Base-by-base conservation (phyloP, 169 alveolate species). In the Theileria equi region DNA sequence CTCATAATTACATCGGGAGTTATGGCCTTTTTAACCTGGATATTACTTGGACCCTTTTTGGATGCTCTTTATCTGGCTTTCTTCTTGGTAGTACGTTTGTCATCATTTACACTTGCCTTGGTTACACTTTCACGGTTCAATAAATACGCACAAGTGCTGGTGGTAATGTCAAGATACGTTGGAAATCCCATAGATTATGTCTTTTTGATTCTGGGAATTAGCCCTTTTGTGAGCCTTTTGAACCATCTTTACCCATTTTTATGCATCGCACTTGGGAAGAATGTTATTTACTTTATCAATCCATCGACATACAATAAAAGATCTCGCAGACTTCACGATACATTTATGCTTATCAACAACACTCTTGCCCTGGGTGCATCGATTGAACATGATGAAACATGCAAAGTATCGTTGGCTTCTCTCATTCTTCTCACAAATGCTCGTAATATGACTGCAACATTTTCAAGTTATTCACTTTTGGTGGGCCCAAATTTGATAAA, bases 401-500 rank as follows among this genome's bases (percentile, higher is more conserved):
- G 72, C 43, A 35, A 45, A 10, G 67, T 74, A 3, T 60, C 72
- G 21, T 63, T 74, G 45, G 63, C 80, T 17, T 74, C 84, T 13
- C 60, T 74, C 40, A 59, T 64, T 8, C 49, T 59, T 5, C 36
- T 74, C 43, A 74, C 66, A 16, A 74, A 64, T 41, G 72, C 79
- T 8, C 32, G 34, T 40, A 66, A 60, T 38, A 64, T 74, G 84
- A 55, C 72, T 35, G 64, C 50, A 4, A 40, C 84, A 0, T 62
- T 58, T n/a, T 62, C 84, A 5, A 48, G 67, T 28, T 70, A 74
- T 66, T 36, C 79, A 13, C 64, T 74, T 31, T 62, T 74, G 23
- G 64, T 74, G 13, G 84, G 84, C n/a, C 80, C 78, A 32, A 74
- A 74, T 62, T 59, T 74, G 7, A 74, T 74, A 0, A 74, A 74